Base-by-base conservation (phyloP, 805 yeast species). In the Cyberlindnera japonica region DNA sequence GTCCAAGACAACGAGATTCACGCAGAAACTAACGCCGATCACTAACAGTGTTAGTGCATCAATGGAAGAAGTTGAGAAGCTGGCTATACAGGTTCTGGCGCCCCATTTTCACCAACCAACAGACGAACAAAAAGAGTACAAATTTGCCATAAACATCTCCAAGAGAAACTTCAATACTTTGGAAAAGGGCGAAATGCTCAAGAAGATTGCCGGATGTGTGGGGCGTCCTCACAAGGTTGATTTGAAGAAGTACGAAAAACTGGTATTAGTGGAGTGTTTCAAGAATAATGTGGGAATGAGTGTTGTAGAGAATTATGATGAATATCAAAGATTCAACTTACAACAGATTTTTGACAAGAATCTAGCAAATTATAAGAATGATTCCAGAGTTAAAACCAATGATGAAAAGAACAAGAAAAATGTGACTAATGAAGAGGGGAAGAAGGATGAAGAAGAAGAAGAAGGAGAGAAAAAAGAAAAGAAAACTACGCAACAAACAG, bases 261-360 rank as follows among this genome's bases (percentile, higher is more conserved):
- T 93, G 51, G 75, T 93, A 35, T 57, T 91, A 38, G 83, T 93
- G 3, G 96, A 88, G 59, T 85, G 96, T 57, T 91, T 82, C 65
- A 91, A 90, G 65, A 83, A 78, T 47, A 84, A 85, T 46, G 74
- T 93, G 24, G 99, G 99, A 6, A 79, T 87, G 76, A 72, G 93
- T 49, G 91, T 89, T 6, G 88, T 87, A 2, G 74, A 76, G 40
- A 75, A 76, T 41, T 87, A 77, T 53, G 79, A 75, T 17, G 64
- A 69, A 48, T 71, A 74, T 44, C 79, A 77, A 52, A 81, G 80
- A 55, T 88, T 74, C 63, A 93, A 93, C 57, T 63, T 93, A 30
- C 91, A 87, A 56, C 95, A 84, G 64, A 81, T 91, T 14, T 83
- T 71, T 56, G 91, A 64, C 37, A 58, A 61, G 49, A 62, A 57